Percentiles rank a stretch among this genome's conserved stretches.
phyloP scores from a whole-genome alignment of 2,329 filamentous ascomycete genomes.

The Rutstroemia sp. region DNA sequence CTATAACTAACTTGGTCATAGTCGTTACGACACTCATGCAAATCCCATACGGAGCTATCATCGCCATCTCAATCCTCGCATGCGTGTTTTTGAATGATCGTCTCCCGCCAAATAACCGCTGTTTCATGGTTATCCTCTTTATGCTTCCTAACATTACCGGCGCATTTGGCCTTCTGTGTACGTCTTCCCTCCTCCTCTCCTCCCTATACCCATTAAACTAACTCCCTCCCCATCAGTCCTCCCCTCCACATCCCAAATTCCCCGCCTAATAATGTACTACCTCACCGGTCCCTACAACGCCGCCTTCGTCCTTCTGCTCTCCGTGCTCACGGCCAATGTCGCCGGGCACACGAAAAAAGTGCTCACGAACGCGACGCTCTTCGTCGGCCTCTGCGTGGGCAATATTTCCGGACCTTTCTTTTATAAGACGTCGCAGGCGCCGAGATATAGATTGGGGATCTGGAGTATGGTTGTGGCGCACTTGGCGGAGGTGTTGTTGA shows the following conservation, averaged over 20 bases:
- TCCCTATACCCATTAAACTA: neutral
- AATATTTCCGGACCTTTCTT: constrained; percentile 39
- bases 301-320: constrained; percentile 29
- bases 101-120: constrained; percentile 31
- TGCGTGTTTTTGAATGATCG: constrained; percentile 37
- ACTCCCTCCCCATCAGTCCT: constrained; percentile 25
- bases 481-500: neutral
- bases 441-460: neutral
- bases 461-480: constrained; percentile 1
- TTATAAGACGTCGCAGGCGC: constrained; percentile 9
- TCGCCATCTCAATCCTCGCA: constrained; percentile 45
- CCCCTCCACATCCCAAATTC: constrained; percentile 35
- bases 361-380: constrained; percentile 36
- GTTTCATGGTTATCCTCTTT: constrained; percentile 42
- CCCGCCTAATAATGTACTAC: constrained; percentile 43
- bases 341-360: constrained; percentile 40
- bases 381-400: constrained; percentile 41
- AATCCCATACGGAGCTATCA: constrained; percentile 47
- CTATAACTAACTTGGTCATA: neutral
- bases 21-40: constrained; percentile 47
- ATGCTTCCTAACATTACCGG: constrained; percentile 45
- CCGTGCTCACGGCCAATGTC: constrained; percentile 53
- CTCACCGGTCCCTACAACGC: constrained; percentile 26
- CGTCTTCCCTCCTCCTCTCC: neutral
- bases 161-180: constrained; percentile 38